These are phyloP conservation scores for Tulasnella sp. DNA, from an alignment of 768 basidiomycete genomes.

Conservation along the genomic window DNA sequence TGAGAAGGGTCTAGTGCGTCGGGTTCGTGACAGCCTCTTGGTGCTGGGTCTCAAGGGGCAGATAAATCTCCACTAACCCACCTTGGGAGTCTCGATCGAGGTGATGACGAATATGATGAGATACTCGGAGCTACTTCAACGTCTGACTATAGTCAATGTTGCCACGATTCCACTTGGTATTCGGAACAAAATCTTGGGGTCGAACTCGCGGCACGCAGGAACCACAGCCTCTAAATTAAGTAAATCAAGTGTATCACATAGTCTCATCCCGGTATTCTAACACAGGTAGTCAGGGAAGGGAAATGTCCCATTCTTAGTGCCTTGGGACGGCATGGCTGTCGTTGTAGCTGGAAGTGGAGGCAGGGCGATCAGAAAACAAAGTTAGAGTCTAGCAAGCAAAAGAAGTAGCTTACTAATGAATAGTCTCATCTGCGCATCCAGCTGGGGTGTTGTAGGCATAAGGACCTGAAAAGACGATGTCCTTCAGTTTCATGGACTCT, in stretches of 20 bases:
- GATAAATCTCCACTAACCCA: no score
- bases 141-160: not conserved
- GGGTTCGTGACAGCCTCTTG: no score
- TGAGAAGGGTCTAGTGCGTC: no score
- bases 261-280: not conserved
- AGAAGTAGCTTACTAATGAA: constrained; percentile 41
- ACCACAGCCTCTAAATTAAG: no score
- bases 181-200: no score
- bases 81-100: not conserved
- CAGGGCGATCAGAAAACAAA: not conserved
- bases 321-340: not conserved
- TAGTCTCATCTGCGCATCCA: constrained; percentile 46
- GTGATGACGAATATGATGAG: not conserved
- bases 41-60: no score
- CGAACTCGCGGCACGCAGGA: no score
- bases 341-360: not conserved
- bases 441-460: constrained; percentile 46
- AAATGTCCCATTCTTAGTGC: not conserved
- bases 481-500: not conserved
- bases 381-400: not conserved
- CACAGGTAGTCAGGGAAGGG: not conserved
- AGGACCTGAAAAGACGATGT: constrained; percentile 24
- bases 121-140: not conserved
- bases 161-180: not conserved
- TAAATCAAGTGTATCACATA: not conserved